Percentiles rank a stretch among this genome's conserved stretches.
These are phyloP conservation scores for Amanita muscaria DNA, from an alignment of 768 basidiomycete species.

Conservation along the genomic window DNA sequence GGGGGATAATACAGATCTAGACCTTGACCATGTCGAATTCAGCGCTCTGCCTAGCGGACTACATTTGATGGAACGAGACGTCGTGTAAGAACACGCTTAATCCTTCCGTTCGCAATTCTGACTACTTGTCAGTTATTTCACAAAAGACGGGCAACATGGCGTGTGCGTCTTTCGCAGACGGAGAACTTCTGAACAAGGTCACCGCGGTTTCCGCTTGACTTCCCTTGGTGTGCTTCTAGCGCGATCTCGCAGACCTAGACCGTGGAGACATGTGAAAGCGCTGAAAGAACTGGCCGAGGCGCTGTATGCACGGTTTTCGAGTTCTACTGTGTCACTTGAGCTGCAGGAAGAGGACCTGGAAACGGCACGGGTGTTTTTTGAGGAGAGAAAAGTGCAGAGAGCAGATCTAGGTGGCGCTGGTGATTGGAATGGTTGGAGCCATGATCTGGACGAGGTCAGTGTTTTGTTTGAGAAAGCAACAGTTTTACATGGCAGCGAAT, in stretches of 20 bases:
- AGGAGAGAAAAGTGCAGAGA: slow-evolving; percentile 44
- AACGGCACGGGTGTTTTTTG: slow-evolving; percentile 54
- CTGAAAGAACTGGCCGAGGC: slow-evolving; percentile 53
- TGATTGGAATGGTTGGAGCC: slow-evolving; percentile 61
- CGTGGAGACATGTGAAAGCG: slow-evolving; percentile 63
- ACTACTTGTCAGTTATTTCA: slow-evolving; percentile 49
- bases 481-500: neutral
- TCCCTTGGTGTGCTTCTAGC: slow-evolving; percentile 70
- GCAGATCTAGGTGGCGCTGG: slow-evolving; percentile 47
- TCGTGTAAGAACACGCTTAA: slow-evolving; percentile 65
- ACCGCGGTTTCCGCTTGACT: slow-evolving; percentile 72
- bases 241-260: slow-evolving; percentile 54
- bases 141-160: slow-evolving; percentile 58
- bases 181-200: slow-evolving; percentile 58
- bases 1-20: slow-evolving; percentile 42
- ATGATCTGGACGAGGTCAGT: slow-evolving; percentile 52
- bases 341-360: slow-evolving; percentile 54
- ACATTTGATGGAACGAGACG: slow-evolving; percentile 70
- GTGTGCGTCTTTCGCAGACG: slow-evolving; percentile 70
- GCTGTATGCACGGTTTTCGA: slow-evolving; percentile 24
- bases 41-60: slow-evolving; percentile 75
- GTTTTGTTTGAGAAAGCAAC: neutral
- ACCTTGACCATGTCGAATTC: slow-evolving; percentile 68
- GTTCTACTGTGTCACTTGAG: slow-evolving; percentile 21
- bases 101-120: too few species aligned